Evolutionary conservation across 345 rosid species (phyloP).

Genomic region (Moricandia moricandioides): DNA sequence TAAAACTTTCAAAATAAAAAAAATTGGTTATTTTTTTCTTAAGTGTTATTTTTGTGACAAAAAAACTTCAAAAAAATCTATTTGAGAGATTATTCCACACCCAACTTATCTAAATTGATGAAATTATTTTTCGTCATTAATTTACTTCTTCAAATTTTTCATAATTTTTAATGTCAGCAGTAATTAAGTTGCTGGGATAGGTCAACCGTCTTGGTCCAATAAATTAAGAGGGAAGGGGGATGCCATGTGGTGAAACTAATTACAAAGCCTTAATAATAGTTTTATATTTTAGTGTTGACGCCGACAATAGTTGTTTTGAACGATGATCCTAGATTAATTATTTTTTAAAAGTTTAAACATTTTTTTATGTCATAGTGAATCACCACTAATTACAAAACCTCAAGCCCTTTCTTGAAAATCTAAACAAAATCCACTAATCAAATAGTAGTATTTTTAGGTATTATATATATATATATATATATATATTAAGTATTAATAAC

Average conservation of each 20-base stretch:
- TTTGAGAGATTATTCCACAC: too few species aligned
- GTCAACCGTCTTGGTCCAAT: constrained; percentile 24
- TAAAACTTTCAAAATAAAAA: too few species aligned
- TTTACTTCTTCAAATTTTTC: background rate
- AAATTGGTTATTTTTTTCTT: too few species aligned
- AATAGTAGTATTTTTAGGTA: background rate
- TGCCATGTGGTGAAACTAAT: constrained; percentile 24
- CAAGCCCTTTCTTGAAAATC: background rate
- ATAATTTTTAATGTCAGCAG: background rate
- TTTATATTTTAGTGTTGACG: background rate
- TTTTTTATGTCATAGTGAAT: background rate
- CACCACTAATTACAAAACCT: background rate
- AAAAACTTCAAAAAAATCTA: too few species aligned
- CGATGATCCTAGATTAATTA: background rate
- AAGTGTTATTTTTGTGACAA: too few species aligned
- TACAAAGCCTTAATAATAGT: background rate
- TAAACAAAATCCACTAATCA: background rate
- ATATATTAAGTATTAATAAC: too few species aligned
- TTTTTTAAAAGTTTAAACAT: background rate
- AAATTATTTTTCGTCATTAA: background rate
- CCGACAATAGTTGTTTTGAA: background rate
- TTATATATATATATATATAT: too few species aligned
- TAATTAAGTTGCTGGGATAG: background rate
- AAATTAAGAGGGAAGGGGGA: constrained; percentile 7
- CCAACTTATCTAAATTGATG: too few species aligned